These are phyloP conservation scores for Naganishia antarctica DNA, from an alignment of 768 basidiomycete species.

Conservation along the genomic window DNA sequence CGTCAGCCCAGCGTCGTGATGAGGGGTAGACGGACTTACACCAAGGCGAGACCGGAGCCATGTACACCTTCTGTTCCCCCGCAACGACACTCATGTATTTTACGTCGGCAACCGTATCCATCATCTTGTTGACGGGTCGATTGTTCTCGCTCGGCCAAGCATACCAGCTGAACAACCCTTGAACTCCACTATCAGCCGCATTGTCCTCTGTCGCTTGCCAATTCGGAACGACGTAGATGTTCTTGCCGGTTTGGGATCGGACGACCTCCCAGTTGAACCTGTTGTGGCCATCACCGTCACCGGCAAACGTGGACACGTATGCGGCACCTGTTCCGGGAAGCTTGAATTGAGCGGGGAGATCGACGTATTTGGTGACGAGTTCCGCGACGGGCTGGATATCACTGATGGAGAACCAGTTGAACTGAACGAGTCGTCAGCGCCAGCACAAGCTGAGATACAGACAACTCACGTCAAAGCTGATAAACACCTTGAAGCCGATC, in stretches of 20 bases:
- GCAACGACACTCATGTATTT: constrained; percentile 31
- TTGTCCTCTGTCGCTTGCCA: constrained; percentile 37
- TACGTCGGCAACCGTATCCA: constrained; percentile 35
- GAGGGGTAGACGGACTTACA: constrained; percentile 24
- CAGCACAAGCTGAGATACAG: neutral
- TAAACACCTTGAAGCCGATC: constrained; percentile 43
- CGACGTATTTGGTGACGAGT: constrained; percentile 36
- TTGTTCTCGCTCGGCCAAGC: constrained; percentile 48
- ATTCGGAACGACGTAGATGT: constrained; percentile 45
- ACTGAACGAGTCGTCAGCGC: constrained; percentile 15
- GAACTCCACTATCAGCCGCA: constrained; percentile 31
- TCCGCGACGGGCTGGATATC: constrained; percentile 32
- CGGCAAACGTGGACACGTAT: constrained; percentile 47
- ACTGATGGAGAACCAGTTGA: constrained; percentile 45
- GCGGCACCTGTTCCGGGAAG: constrained; percentile 39
- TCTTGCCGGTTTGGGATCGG: constrained; percentile 28
- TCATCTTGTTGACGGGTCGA: constrained; percentile 33
- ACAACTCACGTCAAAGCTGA: constrained; percentile 47
- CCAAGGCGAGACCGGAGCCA: constrained; percentile 42
- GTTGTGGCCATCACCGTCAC: too few species aligned
- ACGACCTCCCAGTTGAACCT: constrained; percentile 43
- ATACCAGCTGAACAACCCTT: constrained; percentile 46
- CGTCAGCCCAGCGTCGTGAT: neutral
- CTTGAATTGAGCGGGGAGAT: constrained; percentile 35
- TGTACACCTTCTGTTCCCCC: constrained; percentile 35